Percentiles rank a stretch among this genome's conserved stretches.
phyloP scores from a whole-genome alignment of 2,329 filamentous ascomycete genomes.

The Geoglossum cookeanum region DNA sequence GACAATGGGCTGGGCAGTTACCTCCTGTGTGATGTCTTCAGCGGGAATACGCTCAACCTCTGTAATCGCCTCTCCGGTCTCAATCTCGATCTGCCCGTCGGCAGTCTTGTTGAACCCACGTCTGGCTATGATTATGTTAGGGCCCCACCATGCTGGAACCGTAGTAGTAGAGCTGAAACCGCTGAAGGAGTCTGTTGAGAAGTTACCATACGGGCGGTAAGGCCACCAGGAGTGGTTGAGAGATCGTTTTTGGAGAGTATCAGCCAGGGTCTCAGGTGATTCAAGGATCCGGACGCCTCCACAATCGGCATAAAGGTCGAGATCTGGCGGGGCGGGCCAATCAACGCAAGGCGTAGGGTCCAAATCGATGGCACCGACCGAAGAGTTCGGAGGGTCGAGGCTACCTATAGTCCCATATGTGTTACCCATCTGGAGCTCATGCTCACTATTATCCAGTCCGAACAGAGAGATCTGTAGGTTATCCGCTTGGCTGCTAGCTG shows the following conservation, averaged over 20 bases:
- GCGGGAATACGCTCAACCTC: not conserved
- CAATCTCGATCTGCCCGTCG: not conserved
- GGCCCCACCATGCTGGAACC: not conserved
- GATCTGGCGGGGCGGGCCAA: not conserved
- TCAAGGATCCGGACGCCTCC: not conserved
- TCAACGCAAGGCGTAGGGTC: not conserved
- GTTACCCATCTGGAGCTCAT: no score
- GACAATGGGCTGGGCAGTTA: not conserved
- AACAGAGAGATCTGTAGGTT: no score
- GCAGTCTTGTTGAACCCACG: not conserved
- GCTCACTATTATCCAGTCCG: no score
- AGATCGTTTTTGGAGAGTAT: not conserved
- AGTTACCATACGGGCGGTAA: not conserved
- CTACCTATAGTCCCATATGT: not conserved
- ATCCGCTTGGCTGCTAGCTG: no score
- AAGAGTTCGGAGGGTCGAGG: not conserved
- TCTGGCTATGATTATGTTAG: not conserved
- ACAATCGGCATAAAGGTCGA: not conserved
- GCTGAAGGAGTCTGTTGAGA: not conserved
- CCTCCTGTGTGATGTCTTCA: not conserved
- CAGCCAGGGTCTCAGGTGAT: not conserved
- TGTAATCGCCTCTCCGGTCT: not conserved
- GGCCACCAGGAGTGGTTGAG: not conserved
- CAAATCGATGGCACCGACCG: not conserved
- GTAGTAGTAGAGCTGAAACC: not conserved